Evolutionary conservation across 768 basidiomycete genomes (phyloP).

Genomic region (Suillus luteus): DNA sequence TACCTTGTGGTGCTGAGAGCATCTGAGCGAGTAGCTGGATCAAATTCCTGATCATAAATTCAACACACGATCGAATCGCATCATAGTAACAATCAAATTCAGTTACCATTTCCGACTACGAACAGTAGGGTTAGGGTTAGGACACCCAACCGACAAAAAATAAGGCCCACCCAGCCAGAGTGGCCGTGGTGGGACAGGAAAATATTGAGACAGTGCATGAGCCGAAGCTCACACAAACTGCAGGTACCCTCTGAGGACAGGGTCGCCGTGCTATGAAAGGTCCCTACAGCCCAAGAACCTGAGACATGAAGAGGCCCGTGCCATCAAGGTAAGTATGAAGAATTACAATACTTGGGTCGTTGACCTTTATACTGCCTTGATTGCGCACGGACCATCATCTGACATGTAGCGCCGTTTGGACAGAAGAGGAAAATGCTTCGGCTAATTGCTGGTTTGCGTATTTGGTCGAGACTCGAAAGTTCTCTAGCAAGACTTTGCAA

Average conservation of each 20-base stretch:
- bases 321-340: conserved; percentile 60
- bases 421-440: neutral
- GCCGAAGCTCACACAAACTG: conserved; percentile 47
- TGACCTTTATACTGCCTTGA: conserved; percentile 26
- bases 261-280: conserved; percentile 59
- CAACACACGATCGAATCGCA: neutral
- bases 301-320: conserved; percentile 49
- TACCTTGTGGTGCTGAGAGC: neutral
- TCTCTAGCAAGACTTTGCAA: neutral
- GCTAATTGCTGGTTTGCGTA: neutral
- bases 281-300: conserved; percentile 56
- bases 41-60: neutral
- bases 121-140: conserved; percentile 34
- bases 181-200: conserved; percentile 44
- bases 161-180: conserved; percentile 37
- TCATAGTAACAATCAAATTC: neutral
- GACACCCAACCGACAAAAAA: conserved; percentile 18
- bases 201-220: conserved; percentile 45
- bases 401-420: neutral
- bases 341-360: conserved; percentile 11
- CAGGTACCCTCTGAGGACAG: conserved; percentile 39
- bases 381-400: conserved; percentile 19
- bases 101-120: neutral
- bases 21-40: no score
- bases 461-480: neutral